Percentiles rank a stretch among this genome's conserved stretches.
Conservation (phyloP, 768 basidiomycete species). For the Lactarius akahatsu region DNA sequence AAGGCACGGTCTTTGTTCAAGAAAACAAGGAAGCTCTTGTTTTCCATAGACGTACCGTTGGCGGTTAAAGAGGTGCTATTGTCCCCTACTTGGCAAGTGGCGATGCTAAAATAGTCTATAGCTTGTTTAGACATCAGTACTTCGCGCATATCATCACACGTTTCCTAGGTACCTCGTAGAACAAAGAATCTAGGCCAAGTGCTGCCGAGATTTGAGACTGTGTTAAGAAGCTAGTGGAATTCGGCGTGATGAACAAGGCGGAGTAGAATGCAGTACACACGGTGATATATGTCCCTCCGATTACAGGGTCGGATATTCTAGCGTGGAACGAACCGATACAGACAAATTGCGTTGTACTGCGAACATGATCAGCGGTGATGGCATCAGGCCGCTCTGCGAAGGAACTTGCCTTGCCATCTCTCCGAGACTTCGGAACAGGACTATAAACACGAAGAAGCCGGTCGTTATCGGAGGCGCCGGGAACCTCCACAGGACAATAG, state of each 20-base stretch:
- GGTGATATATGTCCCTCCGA: conserved; percentile 99
- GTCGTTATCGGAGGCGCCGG: conserved; percentile 71
- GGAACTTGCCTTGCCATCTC: conserved; percentile 77
- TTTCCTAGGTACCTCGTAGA: conserved; percentile 59
- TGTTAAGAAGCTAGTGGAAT: conserved; percentile 78
- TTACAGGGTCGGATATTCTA: conserved; percentile 89
- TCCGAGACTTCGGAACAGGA: conserved; percentile 77
- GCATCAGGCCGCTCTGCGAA: background rate
- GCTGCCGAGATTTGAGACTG: conserved; percentile 94
- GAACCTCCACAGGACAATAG: conserved; percentile 80
- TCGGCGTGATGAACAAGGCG: conserved; percentile 1
- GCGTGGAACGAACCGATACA: conserved; percentile 98
- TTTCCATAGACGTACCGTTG: conserved; percentile 45
- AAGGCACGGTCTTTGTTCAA: background rate
- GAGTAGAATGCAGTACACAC: conserved; percentile 44
- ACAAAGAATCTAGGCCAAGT: conserved; percentile 98
- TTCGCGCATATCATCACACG: background rate
- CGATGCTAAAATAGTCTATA: conserved; percentile 83
- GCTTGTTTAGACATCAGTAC: conserved; percentile 44
- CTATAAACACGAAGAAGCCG: conserved; percentile 77
- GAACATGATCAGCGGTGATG: conserved; percentile 11
- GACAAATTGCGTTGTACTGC: conserved; percentile 94
- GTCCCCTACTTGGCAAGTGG: conserved; percentile 74
- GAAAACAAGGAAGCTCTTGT: background rate
- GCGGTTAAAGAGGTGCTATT: conserved; percentile 51